Conservation (phyloP, 1,139 yeast species). For the Diutina ranongensis region DNA sequence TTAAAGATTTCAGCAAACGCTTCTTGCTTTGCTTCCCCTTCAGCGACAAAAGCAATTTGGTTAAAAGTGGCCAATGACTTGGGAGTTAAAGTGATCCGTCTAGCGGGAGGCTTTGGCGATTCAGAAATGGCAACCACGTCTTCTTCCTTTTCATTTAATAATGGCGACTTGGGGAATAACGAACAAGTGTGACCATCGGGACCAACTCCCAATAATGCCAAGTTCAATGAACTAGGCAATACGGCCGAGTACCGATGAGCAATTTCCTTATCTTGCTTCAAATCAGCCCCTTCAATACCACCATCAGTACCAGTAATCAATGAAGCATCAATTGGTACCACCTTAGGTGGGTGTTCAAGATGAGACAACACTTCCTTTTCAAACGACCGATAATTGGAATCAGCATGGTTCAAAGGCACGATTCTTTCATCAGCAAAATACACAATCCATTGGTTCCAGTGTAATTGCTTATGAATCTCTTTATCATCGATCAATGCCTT, state of each 20-base stretch:
- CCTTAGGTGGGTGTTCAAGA: slow-evolving; percentile 20
- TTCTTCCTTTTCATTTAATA: slow-evolving; percentile 28
- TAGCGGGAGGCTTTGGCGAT: slow-evolving; percentile 72
- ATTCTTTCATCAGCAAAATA: slow-evolving; percentile 66
- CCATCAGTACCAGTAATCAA: slow-evolving; percentile 24
- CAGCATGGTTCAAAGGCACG: slow-evolving; percentile 55
- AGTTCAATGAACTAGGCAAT: slow-evolving; percentile 40
- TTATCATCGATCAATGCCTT: slow-evolving; percentile 54
- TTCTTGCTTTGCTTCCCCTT: slow-evolving; percentile 77
- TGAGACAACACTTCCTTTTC: slow-evolving; percentile 41
- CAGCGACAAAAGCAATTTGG: slow-evolving; percentile 73
- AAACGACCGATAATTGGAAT: slow-evolving; percentile 59
- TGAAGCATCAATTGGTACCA: not conserved
- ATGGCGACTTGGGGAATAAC: slow-evolving; percentile 49
- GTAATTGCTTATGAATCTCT: slow-evolving; percentile 30
- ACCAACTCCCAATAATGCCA: slow-evolving; percentile 62
- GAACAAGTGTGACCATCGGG: slow-evolving; percentile 81
- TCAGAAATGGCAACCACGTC: slow-evolving; percentile 37
- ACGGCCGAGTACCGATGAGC: slow-evolving; percentile 10
- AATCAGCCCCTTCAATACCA: slow-evolving; percentile 23
- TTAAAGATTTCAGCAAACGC: slow-evolving; percentile 61
- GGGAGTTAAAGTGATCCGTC: slow-evolving; percentile 62
- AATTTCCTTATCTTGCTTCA: slow-evolving; percentile 11
- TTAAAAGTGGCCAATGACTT: slow-evolving; percentile 46
- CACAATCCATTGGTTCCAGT: slow-evolving; percentile 62